Percentiles rank a stretch among this genome's conserved stretches.
Conservation (phyloP, 1,139 yeast genomes). For the Kodamaea plutei region DNA sequence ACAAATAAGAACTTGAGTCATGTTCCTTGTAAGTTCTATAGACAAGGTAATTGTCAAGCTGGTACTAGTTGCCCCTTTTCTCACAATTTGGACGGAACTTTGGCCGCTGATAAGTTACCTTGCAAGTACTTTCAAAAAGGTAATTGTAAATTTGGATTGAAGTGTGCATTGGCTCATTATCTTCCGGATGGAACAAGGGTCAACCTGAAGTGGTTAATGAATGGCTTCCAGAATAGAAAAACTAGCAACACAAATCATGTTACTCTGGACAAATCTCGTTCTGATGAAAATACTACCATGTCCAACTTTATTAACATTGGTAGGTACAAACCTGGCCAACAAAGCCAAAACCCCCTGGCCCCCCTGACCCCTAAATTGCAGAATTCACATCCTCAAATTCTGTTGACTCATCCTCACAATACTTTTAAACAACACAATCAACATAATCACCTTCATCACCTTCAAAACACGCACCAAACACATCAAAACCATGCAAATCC, state of each 20-base stretch:
- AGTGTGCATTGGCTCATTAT: slow-evolving; percentile 90
- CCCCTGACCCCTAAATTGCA: no score
- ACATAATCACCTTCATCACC: no score
- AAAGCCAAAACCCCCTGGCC: slow-evolving; percentile 2
- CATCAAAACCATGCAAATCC: no score
- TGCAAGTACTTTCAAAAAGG: slow-evolving; percentile 95
- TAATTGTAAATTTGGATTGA: slow-evolving; percentile 87
- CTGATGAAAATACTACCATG: neutral
- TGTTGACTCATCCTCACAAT: neutral
- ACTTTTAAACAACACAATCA: neutral
- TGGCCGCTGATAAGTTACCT: slow-evolving; percentile 62
- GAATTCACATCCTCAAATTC: no score
- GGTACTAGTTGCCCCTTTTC: slow-evolving; percentile 90
- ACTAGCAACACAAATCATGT: no score
- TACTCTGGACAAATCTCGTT: neutral
- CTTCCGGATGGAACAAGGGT: slow-evolving; percentile 85
- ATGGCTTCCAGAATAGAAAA: slow-evolving; percentile 4
- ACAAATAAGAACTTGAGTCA: slow-evolving; percentile 59
- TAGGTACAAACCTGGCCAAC: no score
- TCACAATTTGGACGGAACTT: slow-evolving; percentile 62
- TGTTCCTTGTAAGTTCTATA: slow-evolving; percentile 91
- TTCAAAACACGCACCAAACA: neutral
- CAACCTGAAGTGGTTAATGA: slow-evolving; percentile 40
- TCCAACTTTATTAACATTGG: no score
- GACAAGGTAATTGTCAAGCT: slow-evolving; percentile 93